Evolutionary conservation across 768 basidiomycete genomes (phyloP), one percentile per base, ranked within the genome.

Genomic region (Termitomyces sp.): DNA sequence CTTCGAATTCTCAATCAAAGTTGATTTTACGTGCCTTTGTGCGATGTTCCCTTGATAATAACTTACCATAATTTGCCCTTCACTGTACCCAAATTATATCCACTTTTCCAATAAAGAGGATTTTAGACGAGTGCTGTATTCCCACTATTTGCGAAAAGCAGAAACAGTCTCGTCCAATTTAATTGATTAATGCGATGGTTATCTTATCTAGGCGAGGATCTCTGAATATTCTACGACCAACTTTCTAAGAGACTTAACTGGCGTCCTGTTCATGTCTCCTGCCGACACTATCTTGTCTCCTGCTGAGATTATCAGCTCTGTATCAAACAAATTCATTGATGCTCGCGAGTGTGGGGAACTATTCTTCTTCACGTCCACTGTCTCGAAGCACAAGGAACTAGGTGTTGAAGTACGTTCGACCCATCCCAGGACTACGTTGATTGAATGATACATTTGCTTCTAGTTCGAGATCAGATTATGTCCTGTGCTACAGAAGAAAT

Each of bases 401-500:
- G 86, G 80, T 24, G 71, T 90, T 57, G 81, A 91, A 74, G 94
- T 92, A 45, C 27, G 61, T 46, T 41, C 47, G 36, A 51, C 18
- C 44, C 5, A 30, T 24, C n/a, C 4, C 50, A 13, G 27, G 34
- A 16, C 27, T 36, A 18, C 22, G 15, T 63, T 49, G 37, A 54
- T 58, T 24, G 33, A 13, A 39, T 24, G 16, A 18, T 31, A 41
- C 18, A 54, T 41, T 20, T 31, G 27, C 9, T 45, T 46, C 12
- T 66, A 97, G 95, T 97, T 91, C 70, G 83, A 96, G 73, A 83
- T 98, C 58, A 81, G 89, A 60, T 72, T 91, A 42, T 97, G 94
- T 65, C 90, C 93, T 13, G 90, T 93, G 0, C 75, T 98, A 44
- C 86, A 88, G 65, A 81, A 91, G 66, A 98, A 97, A 70, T 83